phyloP scores from a whole-genome alignment of 1,284 basidiomycete genomes.

The Boletus hoseneyae region DNA sequence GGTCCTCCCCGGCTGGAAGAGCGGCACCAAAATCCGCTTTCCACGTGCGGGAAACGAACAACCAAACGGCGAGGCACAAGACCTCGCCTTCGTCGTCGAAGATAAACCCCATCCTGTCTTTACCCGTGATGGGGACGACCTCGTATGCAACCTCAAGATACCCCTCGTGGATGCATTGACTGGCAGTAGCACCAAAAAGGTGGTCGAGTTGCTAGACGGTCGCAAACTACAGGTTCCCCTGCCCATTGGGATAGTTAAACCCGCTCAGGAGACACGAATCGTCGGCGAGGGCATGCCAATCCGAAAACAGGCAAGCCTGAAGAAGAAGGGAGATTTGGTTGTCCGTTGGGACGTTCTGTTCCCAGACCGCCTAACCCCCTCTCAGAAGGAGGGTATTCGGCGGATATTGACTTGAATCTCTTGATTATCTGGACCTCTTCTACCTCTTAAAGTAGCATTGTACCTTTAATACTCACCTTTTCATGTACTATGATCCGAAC shows the following conservation, averaged over 20 bases:
- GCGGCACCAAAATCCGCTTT: conserved; percentile 91
- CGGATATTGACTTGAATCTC: conserved; percentile 55
- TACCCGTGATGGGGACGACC: conserved; percentile 78
- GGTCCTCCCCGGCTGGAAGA: conserved; percentile 85
- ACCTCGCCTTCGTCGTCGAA: conserved; percentile 88
- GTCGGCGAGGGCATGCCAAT: conserved; percentile 89
- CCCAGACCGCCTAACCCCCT: conserved; percentile 68
- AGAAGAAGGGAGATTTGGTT: conserved; percentile 80
- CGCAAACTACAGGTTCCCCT: conserved; percentile 66
- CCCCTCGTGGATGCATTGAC: conserved; percentile 85
- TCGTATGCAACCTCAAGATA: conserved; percentile 61
- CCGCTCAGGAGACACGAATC: conserved; percentile 70
- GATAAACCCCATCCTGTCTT: conserved; percentile 84
- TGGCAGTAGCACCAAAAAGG: conserved; percentile 46
- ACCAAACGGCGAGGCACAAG: conserved; percentile 70
- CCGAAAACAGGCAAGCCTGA: conserved; percentile 69
- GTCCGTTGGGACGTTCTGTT: conserved; percentile 84
- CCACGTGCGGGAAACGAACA: conserved; percentile 85
- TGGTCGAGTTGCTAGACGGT: conserved; percentile 75
- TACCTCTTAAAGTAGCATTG: conserved; percentile 12
- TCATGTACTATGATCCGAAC: conserved; percentile 10
- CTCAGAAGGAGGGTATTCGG: conserved; percentile 77
- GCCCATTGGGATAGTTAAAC: conserved; percentile 75
- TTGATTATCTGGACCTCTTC: conserved; percentile 1
- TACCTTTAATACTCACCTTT: conserved; percentile 16